Conservation (phyloP, 257 asterid genomes). For the Linaria vulgaris region DNA sequence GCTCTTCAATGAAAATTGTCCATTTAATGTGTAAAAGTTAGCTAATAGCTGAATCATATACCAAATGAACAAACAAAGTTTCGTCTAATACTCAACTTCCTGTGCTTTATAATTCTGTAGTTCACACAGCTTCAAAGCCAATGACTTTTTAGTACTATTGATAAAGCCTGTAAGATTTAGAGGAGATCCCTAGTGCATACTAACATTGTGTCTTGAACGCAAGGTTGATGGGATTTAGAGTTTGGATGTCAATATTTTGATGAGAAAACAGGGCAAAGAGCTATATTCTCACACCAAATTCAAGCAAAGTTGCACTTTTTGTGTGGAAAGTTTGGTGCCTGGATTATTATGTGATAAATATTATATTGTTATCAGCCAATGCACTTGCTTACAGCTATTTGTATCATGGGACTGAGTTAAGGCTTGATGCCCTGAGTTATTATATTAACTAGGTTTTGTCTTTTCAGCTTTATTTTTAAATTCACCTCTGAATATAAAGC, state of each 20-base stretch:
- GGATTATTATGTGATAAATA: background rate
- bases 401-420: too few relatives aligned
- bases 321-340: background rate
- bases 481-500: too few relatives aligned
- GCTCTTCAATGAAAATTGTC: conserved; percentile 13
- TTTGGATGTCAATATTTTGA: background rate
- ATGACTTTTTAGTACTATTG: background rate
- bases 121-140: background rate
- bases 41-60: conserved; percentile 1
- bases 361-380: background rate
- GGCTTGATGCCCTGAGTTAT: too few relatives aligned
- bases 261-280: background rate
- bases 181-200: background rate
- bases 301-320: background rate
- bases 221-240: background rate
- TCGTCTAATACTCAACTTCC: conserved; percentile 6
- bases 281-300: background rate
- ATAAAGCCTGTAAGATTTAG: background rate
- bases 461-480: too few relatives aligned
- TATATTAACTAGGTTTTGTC: too few relatives aligned
- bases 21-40: background rate
- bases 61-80: background rate
- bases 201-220: background rate
- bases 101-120: background rate
- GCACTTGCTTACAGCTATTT: too few relatives aligned